Conservation (phyloP, 192 early-diverging fungal genomes). For the Coemansia sp. region DNA sequence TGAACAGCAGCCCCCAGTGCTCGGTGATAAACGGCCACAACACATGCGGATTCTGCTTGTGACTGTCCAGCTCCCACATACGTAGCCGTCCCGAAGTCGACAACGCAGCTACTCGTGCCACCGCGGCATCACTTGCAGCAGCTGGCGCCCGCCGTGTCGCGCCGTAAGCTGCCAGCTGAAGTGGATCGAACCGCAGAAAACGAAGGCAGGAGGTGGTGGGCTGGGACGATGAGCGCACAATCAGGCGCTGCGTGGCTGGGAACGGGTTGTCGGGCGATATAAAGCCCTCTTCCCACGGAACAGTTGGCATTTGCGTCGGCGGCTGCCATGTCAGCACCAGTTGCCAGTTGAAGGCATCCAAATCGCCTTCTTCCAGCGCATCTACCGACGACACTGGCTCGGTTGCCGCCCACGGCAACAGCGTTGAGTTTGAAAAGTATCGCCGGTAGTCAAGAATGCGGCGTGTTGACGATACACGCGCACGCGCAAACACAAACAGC, state of each 20-base stretch:
- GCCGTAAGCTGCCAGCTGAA: slow-evolving; percentile 16
- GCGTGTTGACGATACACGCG: slow-evolving; percentile 21
- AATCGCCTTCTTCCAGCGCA: slow-evolving; percentile 44
- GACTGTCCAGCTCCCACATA: slow-evolving; percentile 49
- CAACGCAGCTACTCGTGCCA: slow-evolving; percentile 29
- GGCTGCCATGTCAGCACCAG: slow-evolving; percentile 51
- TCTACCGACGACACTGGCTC: slow-evolving; percentile 41
- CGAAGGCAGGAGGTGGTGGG: slow-evolving; percentile 40
- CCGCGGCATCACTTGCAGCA: slow-evolving; percentile 4
- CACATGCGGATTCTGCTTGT: slow-evolving; percentile 40
- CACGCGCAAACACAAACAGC: slow-evolving; percentile 49
- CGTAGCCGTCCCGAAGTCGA: slow-evolving; percentile 34
- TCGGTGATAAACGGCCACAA: slow-evolving; percentile 53
- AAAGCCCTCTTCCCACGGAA: slow-evolving; percentile 44
- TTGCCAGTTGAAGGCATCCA: slow-evolving; percentile 48
- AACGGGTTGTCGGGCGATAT: slow-evolving; percentile 45
- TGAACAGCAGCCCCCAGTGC: slow-evolving; percentile 53
- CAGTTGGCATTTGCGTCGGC: slow-evolving; percentile 22
- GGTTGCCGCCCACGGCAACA: slow-evolving; percentile 34
- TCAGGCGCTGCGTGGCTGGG: slow-evolving; percentile 34
- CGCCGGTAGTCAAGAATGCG: slow-evolving; percentile 51
- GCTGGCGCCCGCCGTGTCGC: not conserved
- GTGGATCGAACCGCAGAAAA: slow-evolving; percentile 38
- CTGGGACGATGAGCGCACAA: slow-evolving; percentile 28
- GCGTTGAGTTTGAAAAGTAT: slow-evolving; percentile 26